Base-by-base conservation (phyloP, 768 basidiomycete genomes). In the Mycena latifolia region DNA sequence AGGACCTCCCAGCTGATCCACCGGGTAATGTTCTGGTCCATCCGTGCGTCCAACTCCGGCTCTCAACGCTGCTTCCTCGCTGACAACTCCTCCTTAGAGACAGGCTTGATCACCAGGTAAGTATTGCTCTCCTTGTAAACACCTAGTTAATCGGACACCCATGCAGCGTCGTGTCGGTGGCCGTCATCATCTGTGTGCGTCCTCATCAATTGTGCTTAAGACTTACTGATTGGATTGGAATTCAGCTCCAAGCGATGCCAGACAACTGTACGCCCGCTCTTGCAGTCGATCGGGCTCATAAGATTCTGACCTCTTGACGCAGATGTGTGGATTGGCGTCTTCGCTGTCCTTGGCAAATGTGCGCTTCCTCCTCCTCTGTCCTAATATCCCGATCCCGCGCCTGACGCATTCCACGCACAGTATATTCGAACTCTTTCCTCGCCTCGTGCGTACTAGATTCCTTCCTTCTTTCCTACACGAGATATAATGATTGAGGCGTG, bases 401-500 rank as follows among this genome's bases (percentile, higher is more conserved):
- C 48, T 50, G 17, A 50, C 31, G 18, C 25, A 18, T 18, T 11
- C 6, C 27, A 14, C 48, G 15, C n/a, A 12, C 31, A 77, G 76
- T 77, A n/a, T 76, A 77, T 57, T 72, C 76, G 12, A 77, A 77
- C 59, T 75, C 75, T 11, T 69, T 76, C 35, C 69, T 77, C 22
- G 69, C 54, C 17, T 63, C 62, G 62, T 63, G 43, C 3, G 52
- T n/a, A n/a, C n/a, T 54, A 28, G 8, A 17, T 60, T n/a, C 31
- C 20, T 33, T 18, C 51, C 2, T 5, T 27, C 31, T 33, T n/a
- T n/a, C n/a, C n/a, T n/a, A n/a, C n/a, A n/a, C n/a, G 31, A 9
- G 28, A 29, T 27, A 5, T 27, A 18, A 17, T 8, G 20, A 45
- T 22, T 45, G 43, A 29, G 15, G 31, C 7, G n/a, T 18, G 15